These are phyloP conservation scores for Coemansia sp. DNA, from an alignment of 192 early-diverging fungal species.

Conservation along the genomic window DNA sequence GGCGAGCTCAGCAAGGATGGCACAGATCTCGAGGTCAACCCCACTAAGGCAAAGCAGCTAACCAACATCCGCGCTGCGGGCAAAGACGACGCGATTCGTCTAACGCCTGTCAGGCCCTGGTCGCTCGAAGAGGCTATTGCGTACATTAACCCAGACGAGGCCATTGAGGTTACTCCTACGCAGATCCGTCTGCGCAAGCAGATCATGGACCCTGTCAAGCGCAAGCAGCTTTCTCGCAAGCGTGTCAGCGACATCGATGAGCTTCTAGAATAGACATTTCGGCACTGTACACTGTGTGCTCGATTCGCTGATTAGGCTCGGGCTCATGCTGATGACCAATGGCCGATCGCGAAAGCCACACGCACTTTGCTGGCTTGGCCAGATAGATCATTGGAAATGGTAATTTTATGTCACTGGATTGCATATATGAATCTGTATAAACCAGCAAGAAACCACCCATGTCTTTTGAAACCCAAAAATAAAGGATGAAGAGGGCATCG, in stretches of 20 bases:
- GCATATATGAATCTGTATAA: too few relatives aligned
- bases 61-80: constrained; percentile 77
- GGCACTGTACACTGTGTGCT: too few relatives aligned
- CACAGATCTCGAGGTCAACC: constrained; percentile 79
- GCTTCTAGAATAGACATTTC: constrained; percentile 30
- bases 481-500: too few relatives aligned
- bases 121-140: constrained; percentile 75
- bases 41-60: constrained; percentile 76
- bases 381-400: too few relatives aligned
- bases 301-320: neutral
- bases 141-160: constrained; percentile 80
- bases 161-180: constrained; percentile 79
- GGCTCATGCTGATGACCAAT: neutral
- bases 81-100: constrained; percentile 75
- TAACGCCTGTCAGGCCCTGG: constrained; percentile 67
- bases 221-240: constrained; percentile 58
- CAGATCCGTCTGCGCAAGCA: constrained; percentile 74
- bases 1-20: constrained; percentile 76
- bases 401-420: too few relatives aligned
- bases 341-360: neutral
- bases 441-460: too few relatives aligned
- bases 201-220: constrained; percentile 66
- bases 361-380: too few relatives aligned
- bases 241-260: constrained; percentile 46
- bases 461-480: too few relatives aligned